Evolutionary conservation across 176 grass and related monocot genomes (phyloP), one percentile per base, ranked within the genome.

Genomic region (Dactylis glomerata): DNA sequence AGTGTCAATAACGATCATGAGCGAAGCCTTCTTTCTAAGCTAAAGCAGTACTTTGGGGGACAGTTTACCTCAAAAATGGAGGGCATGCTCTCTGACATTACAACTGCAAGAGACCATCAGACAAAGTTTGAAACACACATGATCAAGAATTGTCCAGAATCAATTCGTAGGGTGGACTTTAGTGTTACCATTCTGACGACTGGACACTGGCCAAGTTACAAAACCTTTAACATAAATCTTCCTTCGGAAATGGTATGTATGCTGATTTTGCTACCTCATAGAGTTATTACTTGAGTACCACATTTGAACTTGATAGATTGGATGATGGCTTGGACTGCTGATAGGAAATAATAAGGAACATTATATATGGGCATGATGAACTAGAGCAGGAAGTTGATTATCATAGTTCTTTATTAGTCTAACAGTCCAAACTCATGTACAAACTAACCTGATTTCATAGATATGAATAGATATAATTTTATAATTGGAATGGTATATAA

Each of bases 211-310:
- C 92, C 92, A 78, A 94, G 84, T 80, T 94, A 92, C 65, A 91
- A 94, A 78, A 89, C 55, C 10, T 89, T 74, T 57, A 90, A 94
- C 52, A 90, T 94, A 55, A 94, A 89, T 56, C 92, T 94, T 66
- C 92, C 89, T 87, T 79, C 77, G 24, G 92, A 94, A 73, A 94
- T 94, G 92, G 92, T n/a, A n/a, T n/a, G n/a, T n/a, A n/a, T n/a
- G n/a, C n/a, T n/a, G n/a, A n/a, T n/a, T n/a, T n/a, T n/a, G n/a
- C n/a, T n/a, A n/a, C n/a, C n/a, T n/a, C n/a, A n/a, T n/a, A n/a
- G n/a, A n/a, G n/a, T n/a, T n/a, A n/a, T n/a, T n/a, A n/a, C n/a
- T n/a, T n/a, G n/a, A n/a, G n/a, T n/a, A n/a, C n/a, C n/a, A n/a
- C n/a, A n/a, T n/a, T n/a, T n/a, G n/a, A n/a, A n/a, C n/a, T n/a